Percentiles rank a stretch among this genome's conserved stretches.
Evolutionary conservation across 2,329 filamentous ascomycete species (phyloP).

Genomic region (Neophaeococcomyces aloes): DNA sequence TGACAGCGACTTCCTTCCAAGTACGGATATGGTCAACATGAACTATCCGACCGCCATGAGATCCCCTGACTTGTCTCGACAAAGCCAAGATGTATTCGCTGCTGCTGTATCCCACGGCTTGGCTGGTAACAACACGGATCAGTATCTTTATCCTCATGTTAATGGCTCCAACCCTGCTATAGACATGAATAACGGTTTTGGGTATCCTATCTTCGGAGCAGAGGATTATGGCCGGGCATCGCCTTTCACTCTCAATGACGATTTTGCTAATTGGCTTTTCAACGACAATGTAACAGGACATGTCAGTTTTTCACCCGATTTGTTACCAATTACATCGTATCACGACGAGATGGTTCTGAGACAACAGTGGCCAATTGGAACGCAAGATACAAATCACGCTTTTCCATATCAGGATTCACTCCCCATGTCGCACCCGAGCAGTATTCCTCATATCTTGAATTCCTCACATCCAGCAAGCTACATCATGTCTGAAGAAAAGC

Average conservation of each 20-base stretch:
- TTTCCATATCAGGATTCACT: slow-evolving; percentile 20
- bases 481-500: slow-evolving; percentile 76
- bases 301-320: slow-evolving; percentile 36
- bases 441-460: slow-evolving; percentile 74
- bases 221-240: slow-evolving; percentile 78
- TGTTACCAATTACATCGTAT: slow-evolving; percentile 32
- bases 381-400: slow-evolving; percentile 38
- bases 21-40: slow-evolving; percentile 10
- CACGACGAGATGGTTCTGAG: slow-evolving; percentile 33
- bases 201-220: slow-evolving; percentile 77
- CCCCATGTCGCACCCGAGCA: slow-evolving; percentile 70
- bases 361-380: slow-evolving; percentile 43
- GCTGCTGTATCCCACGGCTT: slow-evolving; percentile 24
- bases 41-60: slow-evolving; percentile 12
- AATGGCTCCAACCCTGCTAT: slow-evolving; percentile 22
- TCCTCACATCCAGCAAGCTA: slow-evolving; percentile 63
- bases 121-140: slow-evolving; percentile 13
- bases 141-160: slow-evolving; percentile 16
- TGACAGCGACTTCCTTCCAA: slow-evolving; percentile 13
- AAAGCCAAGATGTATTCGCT: slow-evolving; percentile 23
- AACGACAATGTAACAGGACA: slow-evolving; percentile 51
- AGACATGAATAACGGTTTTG: slow-evolving; percentile 30
- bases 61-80: slow-evolving; percentile 11
- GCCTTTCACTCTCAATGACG: slow-evolving; percentile 76
- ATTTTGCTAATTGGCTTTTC: slow-evolving; percentile 78